A percentile compares a stretch with the other conserved stretches of the same genome.
Conservation (phyloP, 495 filamentous ascomycete species). For the Evansstolkia leycettana region DNA sequence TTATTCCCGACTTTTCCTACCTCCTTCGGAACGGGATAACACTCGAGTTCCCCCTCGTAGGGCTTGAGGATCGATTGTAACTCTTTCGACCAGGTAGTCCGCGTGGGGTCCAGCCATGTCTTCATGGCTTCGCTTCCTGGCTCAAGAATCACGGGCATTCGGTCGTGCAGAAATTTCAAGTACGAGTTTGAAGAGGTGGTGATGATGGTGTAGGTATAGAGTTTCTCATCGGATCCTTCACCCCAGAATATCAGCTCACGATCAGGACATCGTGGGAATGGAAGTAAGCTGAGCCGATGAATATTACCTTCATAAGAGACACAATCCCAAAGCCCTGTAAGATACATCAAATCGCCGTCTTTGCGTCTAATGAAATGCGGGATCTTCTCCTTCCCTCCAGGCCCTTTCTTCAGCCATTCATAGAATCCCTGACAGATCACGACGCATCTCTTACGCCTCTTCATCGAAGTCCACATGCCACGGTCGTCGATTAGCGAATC, state of each 20-base stretch:
- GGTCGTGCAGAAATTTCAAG: slow-evolving; percentile 74
- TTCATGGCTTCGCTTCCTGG: slow-evolving; percentile 56
- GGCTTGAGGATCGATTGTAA: slow-evolving; percentile 67
- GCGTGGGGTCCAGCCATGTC: slow-evolving; percentile 67
- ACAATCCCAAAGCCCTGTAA: slow-evolving; percentile 89
- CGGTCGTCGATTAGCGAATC: slow-evolving; percentile 65
- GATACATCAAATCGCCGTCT: slow-evolving; percentile 74
- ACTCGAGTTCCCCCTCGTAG: slow-evolving; percentile 67
- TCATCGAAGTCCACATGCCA: slow-evolving; percentile 90
- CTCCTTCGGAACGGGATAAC: slow-evolving; percentile 75
- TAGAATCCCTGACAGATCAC: slow-evolving; percentile 88
- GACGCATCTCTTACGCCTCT: slow-evolving; percentile 73
- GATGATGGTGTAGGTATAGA: slow-evolving; percentile 84
- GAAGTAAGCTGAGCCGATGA: neutral
- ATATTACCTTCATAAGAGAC: slow-evolving; percentile 61
- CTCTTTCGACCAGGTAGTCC: slow-evolving; percentile 61
- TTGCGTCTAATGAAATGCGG: slow-evolving; percentile 73
- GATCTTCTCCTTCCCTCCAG: slow-evolving; percentile 61
- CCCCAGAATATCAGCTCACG: neutral
- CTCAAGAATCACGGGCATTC: slow-evolving; percentile 92
- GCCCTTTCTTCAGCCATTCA: slow-evolving; percentile 80
- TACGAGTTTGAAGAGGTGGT: slow-evolving; percentile 75
- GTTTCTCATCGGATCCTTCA: slow-evolving; percentile 44
- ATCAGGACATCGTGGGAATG: neutral
- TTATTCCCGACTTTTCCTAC: slow-evolving; percentile 97